These are phyloP conservation scores for Mucor velutinosus DNA, from an alignment of 371 early-diverging fungal genomes.

Conservation along the genomic window DNA sequence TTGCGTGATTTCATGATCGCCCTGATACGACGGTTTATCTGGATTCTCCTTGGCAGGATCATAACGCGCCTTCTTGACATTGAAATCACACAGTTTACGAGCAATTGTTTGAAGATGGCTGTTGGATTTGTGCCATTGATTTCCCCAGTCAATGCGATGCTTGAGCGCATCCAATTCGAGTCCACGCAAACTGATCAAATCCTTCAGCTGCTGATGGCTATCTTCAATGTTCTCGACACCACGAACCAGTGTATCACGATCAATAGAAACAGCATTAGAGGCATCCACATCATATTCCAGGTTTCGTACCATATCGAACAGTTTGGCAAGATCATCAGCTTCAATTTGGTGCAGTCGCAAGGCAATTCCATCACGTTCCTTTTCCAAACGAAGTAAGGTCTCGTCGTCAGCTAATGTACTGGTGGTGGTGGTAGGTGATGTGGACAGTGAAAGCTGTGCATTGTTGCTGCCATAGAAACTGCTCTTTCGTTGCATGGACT, in stretches of 20 bases:
- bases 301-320: slow-evolving; percentile 30
- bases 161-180: slow-evolving; percentile 35
- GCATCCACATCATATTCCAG: slow-evolving; percentile 44
- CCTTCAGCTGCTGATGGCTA: slow-evolving; percentile 27
- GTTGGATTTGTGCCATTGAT: slow-evolving; percentile 37
- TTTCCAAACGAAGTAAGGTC: slow-evolving; percentile 43
- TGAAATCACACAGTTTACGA: slow-evolving; percentile 48
- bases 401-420: slow-evolving; percentile 23
- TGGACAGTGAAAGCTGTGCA: background rate
- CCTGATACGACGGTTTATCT: slow-evolving; percentile 39
- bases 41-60: slow-evolving; percentile 37
- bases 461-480: background rate
- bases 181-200: slow-evolving; percentile 23
- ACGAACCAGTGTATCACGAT: slow-evolving; percentile 32
- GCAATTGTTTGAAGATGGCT: slow-evolving; percentile 40
- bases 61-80: slow-evolving; percentile 43
- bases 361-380: slow-evolving; percentile 44
- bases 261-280: slow-evolving; percentile 41
- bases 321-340: slow-evolving; percentile 38
- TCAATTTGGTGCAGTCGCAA: slow-evolving; percentile 36
- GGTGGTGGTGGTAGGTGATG: background rate
- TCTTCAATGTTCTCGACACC: slow-evolving; percentile 31
- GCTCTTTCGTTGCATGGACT: background rate
- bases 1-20: slow-evolving; percentile 40
- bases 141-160: slow-evolving; percentile 40